Evolutionary conservation across 2,329 filamentous ascomycete genomes (phyloP).

Genomic region (Mycosphaerella sp.): DNA sequence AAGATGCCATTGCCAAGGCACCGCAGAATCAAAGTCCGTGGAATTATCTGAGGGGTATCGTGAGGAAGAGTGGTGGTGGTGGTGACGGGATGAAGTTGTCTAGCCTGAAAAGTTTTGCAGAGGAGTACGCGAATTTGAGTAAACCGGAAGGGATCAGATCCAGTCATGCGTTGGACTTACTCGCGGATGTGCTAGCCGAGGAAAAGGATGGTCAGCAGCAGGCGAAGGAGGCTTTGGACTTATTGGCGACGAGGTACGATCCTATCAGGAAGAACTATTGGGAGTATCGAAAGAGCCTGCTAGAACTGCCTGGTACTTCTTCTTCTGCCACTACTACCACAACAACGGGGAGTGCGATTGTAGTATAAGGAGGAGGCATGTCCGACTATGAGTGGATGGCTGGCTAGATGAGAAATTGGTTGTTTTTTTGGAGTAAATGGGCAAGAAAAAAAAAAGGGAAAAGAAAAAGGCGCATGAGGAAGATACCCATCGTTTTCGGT

Average conservation of each 20-base stretch:
- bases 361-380: neutral
- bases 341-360: neutral
- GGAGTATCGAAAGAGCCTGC: slow-evolving; percentile 61
- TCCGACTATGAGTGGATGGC: neutral
- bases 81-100: slow-evolving; percentile 36
- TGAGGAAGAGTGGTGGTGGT: slow-evolving; percentile 57
- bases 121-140: slow-evolving; percentile 48
- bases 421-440: neutral
- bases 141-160: slow-evolving; percentile 48
- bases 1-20: slow-evolving; percentile 66
- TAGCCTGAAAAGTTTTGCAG: slow-evolving; percentile 49
- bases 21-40: slow-evolving; percentile 93
- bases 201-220: slow-evolving; percentile 50
- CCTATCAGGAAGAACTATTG: slow-evolving; percentile 88
- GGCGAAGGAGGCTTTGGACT: slow-evolving; percentile 62
- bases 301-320: slow-evolving; percentile 29
- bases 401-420: neutral
- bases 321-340: neutral
- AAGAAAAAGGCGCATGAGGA: neutral
- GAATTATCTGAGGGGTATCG: slow-evolving; percentile 79
- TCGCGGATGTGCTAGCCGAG: slow-evolving; percentile 60
- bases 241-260: slow-evolving; percentile 82
- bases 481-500: neutral
- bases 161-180: slow-evolving; percentile 60
- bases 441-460: neutral